Percentiles rank a stretch among this genome's conserved stretches.
These are phyloP conservation scores for Colletotrichum orchidophilum DNA, from an alignment of 2,329 filamentous ascomycete genomes.

Conservation along the genomic window DNA sequence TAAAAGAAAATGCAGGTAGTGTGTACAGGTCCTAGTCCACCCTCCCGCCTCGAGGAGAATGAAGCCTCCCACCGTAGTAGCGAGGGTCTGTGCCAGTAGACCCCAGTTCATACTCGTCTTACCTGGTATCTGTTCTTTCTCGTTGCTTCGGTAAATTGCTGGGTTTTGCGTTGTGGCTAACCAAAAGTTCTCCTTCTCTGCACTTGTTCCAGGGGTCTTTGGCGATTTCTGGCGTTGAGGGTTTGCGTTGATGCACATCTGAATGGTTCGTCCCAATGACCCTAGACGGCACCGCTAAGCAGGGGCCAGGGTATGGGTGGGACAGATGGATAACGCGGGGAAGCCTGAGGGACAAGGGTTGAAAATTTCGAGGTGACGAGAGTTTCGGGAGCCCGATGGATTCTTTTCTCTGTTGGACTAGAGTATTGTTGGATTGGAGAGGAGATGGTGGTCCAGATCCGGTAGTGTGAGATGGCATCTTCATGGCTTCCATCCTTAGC, in stretches of 20 bases:
- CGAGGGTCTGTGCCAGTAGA: neutral
- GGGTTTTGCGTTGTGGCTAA: too few relatives aligned
- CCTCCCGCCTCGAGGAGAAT: neutral
- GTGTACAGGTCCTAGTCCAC: neutral
- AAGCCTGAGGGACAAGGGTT: neutral
- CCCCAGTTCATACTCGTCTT: neutral
- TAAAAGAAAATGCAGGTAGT: too few relatives aligned
- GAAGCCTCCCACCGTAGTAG: neutral
- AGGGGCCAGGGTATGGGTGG: neutral
- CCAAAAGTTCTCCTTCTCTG: too few relatives aligned
- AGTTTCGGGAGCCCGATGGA: too few relatives aligned
- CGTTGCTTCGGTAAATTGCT: too few relatives aligned
- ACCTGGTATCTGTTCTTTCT: too few relatives aligned
- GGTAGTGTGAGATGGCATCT: too few relatives aligned
- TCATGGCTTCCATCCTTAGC: too few relatives aligned
- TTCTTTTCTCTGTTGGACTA: too few relatives aligned
- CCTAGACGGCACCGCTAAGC: neutral
- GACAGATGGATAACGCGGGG: neutral
- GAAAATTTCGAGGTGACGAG: neutral
- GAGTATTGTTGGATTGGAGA: too few relatives aligned
- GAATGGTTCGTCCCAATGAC: neutral
- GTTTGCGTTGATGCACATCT: neutral
- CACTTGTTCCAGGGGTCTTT: neutral
- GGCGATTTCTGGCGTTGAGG: neutral
- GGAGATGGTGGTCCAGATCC: too few relatives aligned